These are phyloP conservation scores for Paraphaeosphaeria minitans DNA, from an alignment of 2,329 filamentous ascomycete genomes.

Conservation along the genomic window DNA sequence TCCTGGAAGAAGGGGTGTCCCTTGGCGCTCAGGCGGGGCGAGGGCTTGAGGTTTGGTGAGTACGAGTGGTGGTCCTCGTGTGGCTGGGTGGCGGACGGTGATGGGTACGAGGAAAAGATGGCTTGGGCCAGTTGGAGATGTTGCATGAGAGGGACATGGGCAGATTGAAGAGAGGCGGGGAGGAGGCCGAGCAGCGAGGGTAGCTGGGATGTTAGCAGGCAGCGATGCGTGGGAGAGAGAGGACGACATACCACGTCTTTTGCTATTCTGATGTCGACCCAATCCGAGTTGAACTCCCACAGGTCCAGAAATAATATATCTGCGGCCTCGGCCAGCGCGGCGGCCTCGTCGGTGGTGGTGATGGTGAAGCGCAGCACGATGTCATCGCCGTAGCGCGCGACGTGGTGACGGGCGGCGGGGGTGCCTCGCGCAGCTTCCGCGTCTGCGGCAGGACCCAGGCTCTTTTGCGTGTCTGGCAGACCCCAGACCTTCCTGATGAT, in stretches of 20 bases:
- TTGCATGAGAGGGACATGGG: slow-evolving; percentile 77
- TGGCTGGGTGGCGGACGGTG: slow-evolving; percentile 40
- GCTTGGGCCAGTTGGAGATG: slow-evolving; percentile 72
- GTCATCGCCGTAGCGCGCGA: slow-evolving; percentile 71
- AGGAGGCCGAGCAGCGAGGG: slow-evolving; percentile 79
- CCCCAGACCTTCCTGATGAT: slow-evolving; percentile 42
- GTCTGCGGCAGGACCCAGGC: slow-evolving; percentile 6
- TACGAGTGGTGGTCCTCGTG: slow-evolving; percentile 33
- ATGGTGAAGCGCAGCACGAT: slow-evolving; percentile 91
- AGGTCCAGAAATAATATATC: slow-evolving; percentile 83
- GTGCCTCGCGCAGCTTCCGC: slow-evolving; percentile 5
- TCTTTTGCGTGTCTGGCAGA: slow-evolving; percentile 27
- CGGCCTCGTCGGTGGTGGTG: slow-evolving; percentile 69
- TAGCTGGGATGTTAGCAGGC: slow-evolving; percentile 50
- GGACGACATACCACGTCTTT: slow-evolving; percentile 69
- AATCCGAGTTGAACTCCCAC: slow-evolving; percentile 82
- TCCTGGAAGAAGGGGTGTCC: slow-evolving; percentile 79
- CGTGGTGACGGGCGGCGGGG: slow-evolving; percentile 29
- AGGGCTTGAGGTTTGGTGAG: slow-evolving; percentile 32
- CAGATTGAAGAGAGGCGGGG: slow-evolving; percentile 71
- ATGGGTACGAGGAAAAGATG: slow-evolving; percentile 76
- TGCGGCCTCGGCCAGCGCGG: slow-evolving; percentile 72
- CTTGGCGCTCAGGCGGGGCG: slow-evolving; percentile 54
- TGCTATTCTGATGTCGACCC: slow-evolving; percentile 82
- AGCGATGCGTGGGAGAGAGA: neutral